Conservation (phyloP, 345 rosid species). For the sweet orange (Citrus sinensis) region DVS_A1.0 CM039164.1:25129501-25130000, state of each 20-base stretch:
- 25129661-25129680: neutral
- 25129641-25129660: too few relatives aligned
- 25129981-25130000: conserved; percentile 27
- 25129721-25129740: neutral
- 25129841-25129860: neutral
- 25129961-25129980: conserved; percentile 21
- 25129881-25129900: conserved; percentile 21
- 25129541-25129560: too few relatives aligned
- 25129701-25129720: too few relatives aligned
- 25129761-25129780: neutral
- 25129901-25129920: conserved; percentile 20
- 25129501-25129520: too few relatives aligned
- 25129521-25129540: too few relatives aligned
- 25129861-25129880: conserved; percentile 3
- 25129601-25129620: too few relatives aligned
- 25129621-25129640: too few relatives aligned
- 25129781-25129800: conserved; percentile 8
- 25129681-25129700: too few relatives aligned
- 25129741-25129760: conserved; percentile 21
- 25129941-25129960: conserved; percentile 24
- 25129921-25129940: conserved; percentile 22
- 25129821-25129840: neutral
- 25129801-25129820: neutral
- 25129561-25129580: too few relatives aligned
- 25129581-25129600: too few relatives aligned